Percentiles rank a stretch among this genome's conserved stretches.
These are phyloP conservation scores for Lindgomyces ingoldianus DNA, from an alignment of 495 filamentous ascomycete genomes.

Conservation along the genomic window DNA sequence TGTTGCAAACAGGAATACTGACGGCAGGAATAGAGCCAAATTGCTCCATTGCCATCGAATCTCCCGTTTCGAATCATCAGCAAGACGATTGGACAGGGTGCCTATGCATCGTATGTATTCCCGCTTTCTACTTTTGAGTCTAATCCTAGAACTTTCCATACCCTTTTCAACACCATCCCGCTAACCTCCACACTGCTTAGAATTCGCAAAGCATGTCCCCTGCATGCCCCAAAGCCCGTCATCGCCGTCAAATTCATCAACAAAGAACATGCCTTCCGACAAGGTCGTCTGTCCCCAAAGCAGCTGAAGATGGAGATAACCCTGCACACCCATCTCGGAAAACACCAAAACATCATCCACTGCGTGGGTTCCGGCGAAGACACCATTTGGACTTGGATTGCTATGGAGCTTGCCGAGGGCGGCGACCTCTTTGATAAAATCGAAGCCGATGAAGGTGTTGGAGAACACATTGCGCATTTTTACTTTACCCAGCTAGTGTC, in stretches of 20 bases:
- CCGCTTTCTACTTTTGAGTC: not conserved
- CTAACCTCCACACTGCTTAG: slow-evolving; percentile 50
- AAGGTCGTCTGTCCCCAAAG: slow-evolving; percentile 84
- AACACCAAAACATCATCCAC: slow-evolving; percentile 89
- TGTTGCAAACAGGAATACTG: not conserved
- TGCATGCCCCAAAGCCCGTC: slow-evolving; percentile 66
- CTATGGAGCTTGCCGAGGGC: slow-evolving; percentile 94
- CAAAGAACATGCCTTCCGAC: slow-evolving; percentile 85
- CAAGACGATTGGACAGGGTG: slow-evolving; percentile 92
- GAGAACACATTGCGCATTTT: slow-evolving; percentile 89
- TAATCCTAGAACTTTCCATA: too few species aligned
- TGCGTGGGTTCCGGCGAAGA: slow-evolving; percentile 90
- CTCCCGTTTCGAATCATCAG: slow-evolving; percentile 94
- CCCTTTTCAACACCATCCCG: too few species aligned
- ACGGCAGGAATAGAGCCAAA: not conserved
- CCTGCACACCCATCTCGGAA: slow-evolving; percentile 80
- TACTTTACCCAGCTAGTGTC: slow-evolving; percentile 92
- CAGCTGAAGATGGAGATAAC: slow-evolving; percentile 88
- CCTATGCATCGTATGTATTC: slow-evolving; percentile 85
- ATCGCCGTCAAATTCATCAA: slow-evolving; percentile 99
- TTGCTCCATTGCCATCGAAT: slow-evolving; percentile 76
- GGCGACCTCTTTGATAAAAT: slow-evolving; percentile 99
- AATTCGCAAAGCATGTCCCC: slow-evolving; percentile 88
- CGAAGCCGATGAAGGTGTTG: slow-evolving; percentile 90
- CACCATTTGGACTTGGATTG: slow-evolving; percentile 91